Conservation (phyloP, 352 stramenopile species). For the Phytophthora kernoviae region DNA sequence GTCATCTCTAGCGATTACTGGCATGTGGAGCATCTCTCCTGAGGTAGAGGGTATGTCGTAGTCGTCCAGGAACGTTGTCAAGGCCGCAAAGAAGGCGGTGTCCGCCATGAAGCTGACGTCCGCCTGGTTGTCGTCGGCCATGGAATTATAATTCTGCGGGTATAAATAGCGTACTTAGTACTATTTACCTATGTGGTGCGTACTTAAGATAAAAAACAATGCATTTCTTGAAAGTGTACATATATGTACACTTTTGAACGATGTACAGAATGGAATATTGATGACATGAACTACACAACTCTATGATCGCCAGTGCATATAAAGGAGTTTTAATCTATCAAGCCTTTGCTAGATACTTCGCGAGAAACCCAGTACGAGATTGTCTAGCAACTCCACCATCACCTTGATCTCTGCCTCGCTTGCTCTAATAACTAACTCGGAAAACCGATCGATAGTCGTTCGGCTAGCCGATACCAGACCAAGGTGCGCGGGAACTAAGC, state of each 20-base stretch:
- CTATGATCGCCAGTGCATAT: too few relatives aligned
- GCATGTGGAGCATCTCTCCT: background rate
- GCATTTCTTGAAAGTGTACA: too few relatives aligned
- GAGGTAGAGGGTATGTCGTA: background rate
- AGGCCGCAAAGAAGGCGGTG: constrained; percentile 10
- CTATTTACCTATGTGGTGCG: too few relatives aligned
- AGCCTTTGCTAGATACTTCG: too few relatives aligned
- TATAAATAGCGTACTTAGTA: background rate
- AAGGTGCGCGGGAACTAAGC: constrained; percentile 14
- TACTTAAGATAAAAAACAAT: too few relatives aligned
- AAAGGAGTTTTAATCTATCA: too few relatives aligned
- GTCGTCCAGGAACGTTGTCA: constrained; percentile 9
- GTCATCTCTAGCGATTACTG: background rate
- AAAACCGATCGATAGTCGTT: constrained; percentile 11
- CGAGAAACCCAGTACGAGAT: too few relatives aligned
- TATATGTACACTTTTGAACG: too few relatives aligned
- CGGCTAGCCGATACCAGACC: background rate
- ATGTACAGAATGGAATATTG: too few relatives aligned
- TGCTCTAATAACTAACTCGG: constrained; percentile 2
- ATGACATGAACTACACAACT: too few relatives aligned
- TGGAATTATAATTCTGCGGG: background rate
- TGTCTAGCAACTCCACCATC: constrained; percentile 2
- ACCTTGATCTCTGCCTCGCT: constrained; percentile 16
- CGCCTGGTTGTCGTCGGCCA: background rate
- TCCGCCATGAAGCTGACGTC: constrained; percentile 12